Evolutionary conservation across 108 stramenopile species (phyloP).

Genomic region (Craspedostauros australis): DNA sequence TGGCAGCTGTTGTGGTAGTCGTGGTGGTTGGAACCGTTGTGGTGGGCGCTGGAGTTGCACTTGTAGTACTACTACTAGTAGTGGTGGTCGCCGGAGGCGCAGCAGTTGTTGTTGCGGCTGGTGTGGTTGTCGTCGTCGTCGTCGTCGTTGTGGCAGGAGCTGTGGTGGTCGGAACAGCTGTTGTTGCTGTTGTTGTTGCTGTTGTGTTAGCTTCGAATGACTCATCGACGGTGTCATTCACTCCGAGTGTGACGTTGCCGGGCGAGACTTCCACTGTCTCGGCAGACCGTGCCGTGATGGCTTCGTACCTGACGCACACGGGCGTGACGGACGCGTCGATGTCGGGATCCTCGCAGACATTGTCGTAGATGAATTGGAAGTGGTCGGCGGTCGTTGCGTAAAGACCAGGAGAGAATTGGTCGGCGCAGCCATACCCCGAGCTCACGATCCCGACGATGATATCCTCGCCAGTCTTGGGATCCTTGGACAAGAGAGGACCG

Average conservation of each 20-base stretch:
- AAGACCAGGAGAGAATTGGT: slow-evolving; percentile 27
- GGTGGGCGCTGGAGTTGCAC: background rate
- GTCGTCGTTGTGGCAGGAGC: background rate
- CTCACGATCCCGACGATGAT: slow-evolving; percentile 27
- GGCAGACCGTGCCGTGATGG: too few relatives aligned
- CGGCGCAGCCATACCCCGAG: slow-evolving; percentile 46
- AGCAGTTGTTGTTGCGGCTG: background rate
- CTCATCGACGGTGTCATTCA: too few relatives aligned
- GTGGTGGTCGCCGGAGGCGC: background rate
- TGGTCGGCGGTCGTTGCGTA: slow-evolving; percentile 11
- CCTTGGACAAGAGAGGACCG: slow-evolving; percentile 40
- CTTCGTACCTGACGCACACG: too few relatives aligned
- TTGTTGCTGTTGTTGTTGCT: background rate
- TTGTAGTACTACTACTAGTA: background rate
- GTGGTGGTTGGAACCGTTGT: background rate
- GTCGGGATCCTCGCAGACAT: slow-evolving; percentile 13
- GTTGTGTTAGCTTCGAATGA: too few relatives aligned
- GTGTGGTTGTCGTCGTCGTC: background rate
- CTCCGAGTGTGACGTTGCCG: too few relatives aligned
- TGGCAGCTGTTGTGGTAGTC: background rate
- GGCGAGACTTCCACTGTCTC: too few relatives aligned
- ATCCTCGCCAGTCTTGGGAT: background rate
- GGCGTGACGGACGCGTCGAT: too few relatives aligned
- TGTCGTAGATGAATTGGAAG: slow-evolving; percentile 13
- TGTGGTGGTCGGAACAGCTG: background rate